Base-by-base conservation (phyloP, 306 rosid species). In the Trifolium pratense region DNA sequence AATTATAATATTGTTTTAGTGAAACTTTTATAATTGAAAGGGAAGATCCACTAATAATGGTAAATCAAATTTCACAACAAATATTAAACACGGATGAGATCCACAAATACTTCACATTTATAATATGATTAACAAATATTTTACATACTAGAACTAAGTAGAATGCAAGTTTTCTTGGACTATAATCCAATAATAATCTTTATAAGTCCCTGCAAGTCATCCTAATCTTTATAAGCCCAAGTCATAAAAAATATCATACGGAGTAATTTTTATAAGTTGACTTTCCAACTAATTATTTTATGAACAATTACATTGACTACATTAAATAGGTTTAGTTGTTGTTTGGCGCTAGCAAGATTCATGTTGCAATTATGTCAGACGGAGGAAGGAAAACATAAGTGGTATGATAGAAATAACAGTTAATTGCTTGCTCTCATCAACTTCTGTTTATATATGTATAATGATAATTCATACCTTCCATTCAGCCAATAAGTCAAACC, bases 391-490 rank as follows among this genome's bases (percentile, higher is more conserved):
- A 14, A 26, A 58, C 8, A 59, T 5, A 15, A 15, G 23, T 55
- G n/a, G 31, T 55, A 4, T 11, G 60, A 55, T 55, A 55, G 23
- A 55, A 18, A 55, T 20, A 20, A 4, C 29, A 9, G 32, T 9
- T 15, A 59, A 26, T 59, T 60, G 3, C 12, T 59, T 60, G 3
- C 12, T 31, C 23, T 62, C 43, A 62, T 62, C 15, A 62, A 32
- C 68, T 62, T 62, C 6, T 36, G 8, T 63, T 14, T 17, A 17
- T 3, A 17, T 3, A 39, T 31, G 36, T 29, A 36, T 6, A n/a
- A 53, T 49, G 15, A 14, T 11, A 70, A 29, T 34, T 75, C 70
- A 79, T 75, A 83, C 62, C 84, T 76, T 66, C 76, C 76, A 79
- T 71, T 75, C 79, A 1, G 8, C 21, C n/a, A 42, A 9, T 5